A percentile compares a stretch with the other conserved stretches of the same genome.
These are phyloP conservation scores for Komagataella kurtzmanii DNA, from an alignment of 805 yeast species.

Conservation along the genomic window DNA sequence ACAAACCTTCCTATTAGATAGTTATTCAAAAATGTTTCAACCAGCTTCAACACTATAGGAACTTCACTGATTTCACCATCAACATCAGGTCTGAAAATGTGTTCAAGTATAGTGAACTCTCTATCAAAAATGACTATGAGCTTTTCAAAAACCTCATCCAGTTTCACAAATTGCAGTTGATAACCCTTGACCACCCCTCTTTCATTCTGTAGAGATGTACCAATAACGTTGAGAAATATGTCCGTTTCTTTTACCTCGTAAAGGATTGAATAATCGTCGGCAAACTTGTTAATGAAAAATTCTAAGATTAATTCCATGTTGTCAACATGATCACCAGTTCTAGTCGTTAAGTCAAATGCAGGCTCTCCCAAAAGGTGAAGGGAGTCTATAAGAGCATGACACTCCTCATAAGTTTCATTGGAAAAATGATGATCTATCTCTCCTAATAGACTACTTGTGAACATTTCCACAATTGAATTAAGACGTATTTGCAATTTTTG, in stretches of 20 bases:
- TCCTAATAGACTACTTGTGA: constrained; percentile 54
- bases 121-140: background rate
- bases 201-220: constrained; percentile 12
- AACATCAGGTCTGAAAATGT: background rate
- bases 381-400: constrained; percentile 12
- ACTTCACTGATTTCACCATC: constrained; percentile 2
- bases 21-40: constrained; percentile 10
- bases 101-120: background rate
- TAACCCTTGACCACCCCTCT: constrained; percentile 9
- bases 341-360: constrained; percentile 6
- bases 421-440: constrained; percentile 54
- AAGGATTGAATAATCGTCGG: constrained; percentile 15
- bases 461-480: constrained; percentile 47
- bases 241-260: constrained; percentile 6
- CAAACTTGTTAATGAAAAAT: constrained; percentile 16
- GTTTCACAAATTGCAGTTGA: background rate
- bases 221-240: constrained; percentile 9
- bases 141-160: constrained; percentile 13
- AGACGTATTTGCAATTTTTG: constrained; percentile 21
- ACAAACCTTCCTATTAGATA: constrained; percentile 20
- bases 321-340: constrained; percentile 18
- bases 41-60: constrained; percentile 3
- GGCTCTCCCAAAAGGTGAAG: constrained; percentile 6
- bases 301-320: constrained; percentile 19
- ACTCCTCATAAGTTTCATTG: constrained; percentile 25